Percentiles rank a stretch among this genome's conserved stretches.
These are phyloP conservation scores for Talaromyces liani DNA, from an alignment of 495 filamentous ascomycete species.

Conservation along the genomic window DNA sequence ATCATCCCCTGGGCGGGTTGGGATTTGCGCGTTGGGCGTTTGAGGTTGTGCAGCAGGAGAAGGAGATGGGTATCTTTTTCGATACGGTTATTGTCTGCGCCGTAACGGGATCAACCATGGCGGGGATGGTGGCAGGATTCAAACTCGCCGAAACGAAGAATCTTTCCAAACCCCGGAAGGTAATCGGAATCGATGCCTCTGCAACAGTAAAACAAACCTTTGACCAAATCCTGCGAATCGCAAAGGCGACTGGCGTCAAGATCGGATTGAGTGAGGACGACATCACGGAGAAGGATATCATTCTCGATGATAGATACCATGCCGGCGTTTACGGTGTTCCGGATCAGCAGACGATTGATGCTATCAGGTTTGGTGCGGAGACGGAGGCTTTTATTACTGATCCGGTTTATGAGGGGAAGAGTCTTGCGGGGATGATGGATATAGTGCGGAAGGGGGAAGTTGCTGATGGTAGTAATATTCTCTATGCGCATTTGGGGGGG, in stretches of 20 bases:
- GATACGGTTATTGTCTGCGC: slow-evolving; percentile 55
- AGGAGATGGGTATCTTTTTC: slow-evolving; percentile 47
- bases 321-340: slow-evolving; percentile 54
- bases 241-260: slow-evolving; percentile 45
- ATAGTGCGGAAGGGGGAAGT: slow-evolving; percentile 52
- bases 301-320: slow-evolving; percentile 55
- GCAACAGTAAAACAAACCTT: slow-evolving; percentile 48
- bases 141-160: slow-evolving; percentile 42
- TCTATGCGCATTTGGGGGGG: slow-evolving; percentile 60
- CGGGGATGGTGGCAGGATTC: slow-evolving; percentile 57
- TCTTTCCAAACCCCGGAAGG: slow-evolving; percentile 29
- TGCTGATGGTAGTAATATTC: slow-evolving; percentile 40
- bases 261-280: slow-evolving; percentile 48
- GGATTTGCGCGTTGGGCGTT: slow-evolving; percentile 61
- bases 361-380: slow-evolving; percentile 51
- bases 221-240: slow-evolving; percentile 53
- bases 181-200: slow-evolving; percentile 57
- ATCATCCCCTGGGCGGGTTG: slow-evolving; percentile 57
- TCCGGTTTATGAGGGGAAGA: slow-evolving; percentile 63
- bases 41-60: slow-evolving; percentile 52
- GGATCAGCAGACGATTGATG: slow-evolving; percentile 48
- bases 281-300: slow-evolving; percentile 47
- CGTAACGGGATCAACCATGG: slow-evolving; percentile 56
- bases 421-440: slow-evolving; percentile 56
- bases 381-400: slow-evolving; percentile 63